Conservation (phyloP, 371 early-diverging fungal species). For the Blakeslea trispora region DNA sequence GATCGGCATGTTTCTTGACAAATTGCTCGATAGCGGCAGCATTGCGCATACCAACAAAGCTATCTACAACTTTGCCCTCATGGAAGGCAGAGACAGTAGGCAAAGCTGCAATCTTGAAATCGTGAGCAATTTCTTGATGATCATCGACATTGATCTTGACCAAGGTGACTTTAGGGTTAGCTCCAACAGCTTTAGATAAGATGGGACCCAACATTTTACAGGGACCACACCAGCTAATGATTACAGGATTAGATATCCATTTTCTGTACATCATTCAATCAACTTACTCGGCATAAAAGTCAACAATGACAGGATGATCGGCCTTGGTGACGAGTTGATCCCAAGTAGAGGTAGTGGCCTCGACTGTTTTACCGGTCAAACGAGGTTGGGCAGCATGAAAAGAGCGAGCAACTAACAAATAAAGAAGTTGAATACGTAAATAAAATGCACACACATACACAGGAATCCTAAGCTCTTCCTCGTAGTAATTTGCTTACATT, state of each 20-base stretch:
- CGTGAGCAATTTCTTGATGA: constrained; percentile 52
- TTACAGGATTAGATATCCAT: no score
- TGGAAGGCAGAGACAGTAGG: constrained; percentile 78
- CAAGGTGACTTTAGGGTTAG: constrained; percentile 66
- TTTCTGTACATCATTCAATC: no score
- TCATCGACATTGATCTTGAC: constrained; percentile 76
- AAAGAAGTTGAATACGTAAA: no score
- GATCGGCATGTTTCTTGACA: constrained; percentile 53
- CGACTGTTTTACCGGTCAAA: constrained; percentile 51
- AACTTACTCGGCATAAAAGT: constrained; percentile 77
- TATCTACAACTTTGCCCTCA: constrained; percentile 60
- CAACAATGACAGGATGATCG: constrained; percentile 73
- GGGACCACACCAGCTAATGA: constrained; percentile 79
- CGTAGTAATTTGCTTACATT: constrained; percentile 8
- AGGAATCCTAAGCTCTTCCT: neutral
- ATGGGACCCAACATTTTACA: constrained; percentile 76
- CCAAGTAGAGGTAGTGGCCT: constrained; percentile 50
- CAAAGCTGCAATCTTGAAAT: constrained; percentile 69
- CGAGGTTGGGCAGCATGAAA: constrained; percentile 39
- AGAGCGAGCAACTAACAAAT: constrained; percentile 24
- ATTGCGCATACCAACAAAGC: constrained; percentile 67
- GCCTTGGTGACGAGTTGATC: constrained; percentile 54
- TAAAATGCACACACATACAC: no score
- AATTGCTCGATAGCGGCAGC: constrained; percentile 54
- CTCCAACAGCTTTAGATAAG: constrained; percentile 59